These are phyloP conservation scores for Aphanocladium album DNA, from an alignment of 2,329 filamentous ascomycete genomes.

Conservation along the genomic window DNA sequence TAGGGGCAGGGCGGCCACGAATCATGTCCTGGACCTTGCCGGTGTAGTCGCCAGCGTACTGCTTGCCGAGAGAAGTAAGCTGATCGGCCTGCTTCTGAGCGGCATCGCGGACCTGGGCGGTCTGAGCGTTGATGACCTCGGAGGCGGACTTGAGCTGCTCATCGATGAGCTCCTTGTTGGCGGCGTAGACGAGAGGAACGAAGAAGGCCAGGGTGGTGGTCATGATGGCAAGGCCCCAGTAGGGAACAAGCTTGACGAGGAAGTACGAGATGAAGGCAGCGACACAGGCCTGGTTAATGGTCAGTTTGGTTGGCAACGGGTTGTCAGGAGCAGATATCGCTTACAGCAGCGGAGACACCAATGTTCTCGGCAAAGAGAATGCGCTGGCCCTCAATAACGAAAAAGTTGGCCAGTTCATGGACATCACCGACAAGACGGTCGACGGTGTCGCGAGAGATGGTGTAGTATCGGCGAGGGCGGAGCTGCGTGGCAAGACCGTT, in stretches of 20 bases:
- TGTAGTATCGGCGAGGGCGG: conserved; percentile 64
- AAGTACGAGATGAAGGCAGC: conserved; percentile 61
- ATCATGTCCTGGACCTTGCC: conserved; percentile 63
- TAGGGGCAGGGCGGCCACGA: conserved; percentile 42
- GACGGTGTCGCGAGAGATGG: conserved; percentile 57
- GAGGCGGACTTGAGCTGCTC: conserved; percentile 53
- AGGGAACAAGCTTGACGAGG: conserved; percentile 63
- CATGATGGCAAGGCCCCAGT: conserved; percentile 63
- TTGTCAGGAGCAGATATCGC: conserved; percentile 23
- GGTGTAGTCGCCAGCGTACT: conserved; percentile 64
- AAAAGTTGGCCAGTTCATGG: conserved; percentile 67
- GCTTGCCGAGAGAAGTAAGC: conserved; percentile 59
- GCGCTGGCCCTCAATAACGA: conserved; percentile 64
- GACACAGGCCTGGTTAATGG: conserved; percentile 45
- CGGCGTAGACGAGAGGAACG: conserved; percentile 58
- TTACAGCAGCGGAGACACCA: conserved; percentile 52
- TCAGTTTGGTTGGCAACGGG: conserved; percentile 16
- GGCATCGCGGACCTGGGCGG: conserved; percentile 55
- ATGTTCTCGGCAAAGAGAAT: conserved; percentile 66
- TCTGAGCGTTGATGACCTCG: conserved; percentile 57
- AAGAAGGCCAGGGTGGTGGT: conserved; percentile 56
- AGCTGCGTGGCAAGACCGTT: conserved; percentile 60
- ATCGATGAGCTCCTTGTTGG: conserved; percentile 67
- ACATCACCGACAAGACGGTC: conserved; percentile 58
- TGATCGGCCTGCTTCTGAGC: conserved; percentile 61